A percentile compares a stretch with the other conserved stretches of the same genome.
Conservation (phyloP, 352 stramenopile genomes). For the Globisporangium polare region DNA sequence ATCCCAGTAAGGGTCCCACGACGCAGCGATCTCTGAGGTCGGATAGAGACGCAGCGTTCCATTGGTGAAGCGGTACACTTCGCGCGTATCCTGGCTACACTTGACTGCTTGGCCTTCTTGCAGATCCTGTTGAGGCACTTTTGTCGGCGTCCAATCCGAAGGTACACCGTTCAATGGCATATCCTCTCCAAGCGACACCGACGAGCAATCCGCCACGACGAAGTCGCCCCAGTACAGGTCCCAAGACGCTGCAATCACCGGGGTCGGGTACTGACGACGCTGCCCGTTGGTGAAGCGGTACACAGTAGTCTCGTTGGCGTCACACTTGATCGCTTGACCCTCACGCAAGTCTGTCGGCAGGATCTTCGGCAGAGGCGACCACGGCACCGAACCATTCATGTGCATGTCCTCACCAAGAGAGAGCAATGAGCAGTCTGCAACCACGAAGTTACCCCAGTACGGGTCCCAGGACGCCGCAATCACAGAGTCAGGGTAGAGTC, state of each 20-base stretch:
- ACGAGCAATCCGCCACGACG: constrained; percentile 15
- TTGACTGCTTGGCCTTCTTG: constrained; percentile 13
- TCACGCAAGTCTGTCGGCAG: not conserved
- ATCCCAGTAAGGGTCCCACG: constrained; percentile 19
- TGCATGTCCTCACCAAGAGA: constrained; percentile 16
- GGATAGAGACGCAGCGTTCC: constrained; percentile 12
- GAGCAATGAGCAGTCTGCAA: constrained; percentile 18
- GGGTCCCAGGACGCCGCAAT: constrained; percentile 24
- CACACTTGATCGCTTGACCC: constrained; percentile 22
- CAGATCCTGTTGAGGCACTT: not conserved
- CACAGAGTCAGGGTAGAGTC: constrained; percentile 16
- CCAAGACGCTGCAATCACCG: constrained; percentile 22
- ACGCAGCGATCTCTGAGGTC: constrained; percentile 15
- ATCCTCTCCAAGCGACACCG: constrained; percentile 9
- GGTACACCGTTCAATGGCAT: not conserved
- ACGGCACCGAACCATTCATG: not conserved
- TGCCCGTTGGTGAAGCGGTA: constrained; percentile 17
- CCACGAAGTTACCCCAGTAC: constrained; percentile 10
- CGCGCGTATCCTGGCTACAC: constrained; percentile 1
- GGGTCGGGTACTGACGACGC: constrained; percentile 18
- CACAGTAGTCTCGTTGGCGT: constrained; percentile 1
- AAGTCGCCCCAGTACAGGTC: constrained; percentile 16
- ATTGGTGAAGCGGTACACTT: constrained; percentile 16
- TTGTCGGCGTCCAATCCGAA: not conserved
- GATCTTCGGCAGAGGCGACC: not conserved